Evolutionary conservation across 805 yeast genomes (phyloP).

Genomic region (Wickerhamiella bombiphila): DNA sequence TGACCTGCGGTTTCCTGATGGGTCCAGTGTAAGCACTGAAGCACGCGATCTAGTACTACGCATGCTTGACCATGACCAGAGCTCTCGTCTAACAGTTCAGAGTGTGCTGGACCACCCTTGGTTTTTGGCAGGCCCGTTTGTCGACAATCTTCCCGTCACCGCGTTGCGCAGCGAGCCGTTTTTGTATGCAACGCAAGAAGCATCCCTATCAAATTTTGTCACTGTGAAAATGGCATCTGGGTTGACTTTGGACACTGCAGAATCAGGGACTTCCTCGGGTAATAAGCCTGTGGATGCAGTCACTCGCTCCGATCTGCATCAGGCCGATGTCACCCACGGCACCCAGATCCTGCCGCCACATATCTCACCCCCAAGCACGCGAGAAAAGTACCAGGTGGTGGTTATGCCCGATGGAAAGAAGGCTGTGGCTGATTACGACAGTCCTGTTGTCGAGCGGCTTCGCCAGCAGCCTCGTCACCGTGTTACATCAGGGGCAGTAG

Average conservation of each 20-base stretch:
- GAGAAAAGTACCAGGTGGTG: slow-evolving; percentile 53
- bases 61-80: slow-evolving; percentile 64
- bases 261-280: slow-evolving; percentile 4
- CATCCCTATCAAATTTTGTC: slow-evolving; percentile 53
- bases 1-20: slow-evolving; percentile 66
- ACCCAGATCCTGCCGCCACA: slow-evolving; percentile 63
- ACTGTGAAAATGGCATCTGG: slow-evolving; percentile 42
- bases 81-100: slow-evolving; percentile 63
- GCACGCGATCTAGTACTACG: slow-evolving; percentile 56
- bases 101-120: slow-evolving; percentile 71
- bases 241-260: slow-evolving; percentile 18
- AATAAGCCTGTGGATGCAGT: slow-evolving; percentile 12
- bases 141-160: slow-evolving; percentile 47
- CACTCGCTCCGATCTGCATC: neutral
- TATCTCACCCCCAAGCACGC: slow-evolving; percentile 84
- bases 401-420: slow-evolving; percentile 15
- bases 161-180: slow-evolving; percentile 53
- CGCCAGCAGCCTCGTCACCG: neutral
- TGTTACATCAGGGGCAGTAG: slow-evolving; percentile 1
- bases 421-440: slow-evolving; percentile 14
- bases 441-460: slow-evolving; percentile 19
- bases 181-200: slow-evolving; percentile 38
- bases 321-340: slow-evolving; percentile 1
- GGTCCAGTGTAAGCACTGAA: slow-evolving; percentile 35
- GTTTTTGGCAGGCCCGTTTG: slow-evolving; percentile 71